Evolutionary conservation across 208 protist species (phyloP), one percentile per base, ranked within the genome.

Genomic region (Leishmania tropica): DNA sequence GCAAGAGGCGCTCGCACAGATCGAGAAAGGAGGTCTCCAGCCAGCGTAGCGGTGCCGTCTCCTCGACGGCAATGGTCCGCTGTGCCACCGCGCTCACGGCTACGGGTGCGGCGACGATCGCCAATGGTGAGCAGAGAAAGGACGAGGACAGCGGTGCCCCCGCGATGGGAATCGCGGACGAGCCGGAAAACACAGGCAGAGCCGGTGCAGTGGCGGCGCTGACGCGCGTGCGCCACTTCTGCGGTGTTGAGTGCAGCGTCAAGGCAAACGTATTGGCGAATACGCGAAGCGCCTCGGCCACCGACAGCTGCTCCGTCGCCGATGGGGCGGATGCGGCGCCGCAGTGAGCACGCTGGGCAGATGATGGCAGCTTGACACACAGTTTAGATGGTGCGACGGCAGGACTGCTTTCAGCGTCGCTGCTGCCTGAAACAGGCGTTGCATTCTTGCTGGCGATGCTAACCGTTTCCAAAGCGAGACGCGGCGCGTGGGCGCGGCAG

Each of bases 251-350:
- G 67, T 89, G 83, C 70, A 86, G 76, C 4, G 86, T 89, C 42
- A 83, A 47, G 28, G 76, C 81, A 56, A 89, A 89, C 13, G 71
- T 56, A 24, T 84, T 54, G 3, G 86, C 86, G 37, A 89, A 85
- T 2, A 78, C 21, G 15, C 54, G 64, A n/a, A 82, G 51, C 24
- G 83, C 70, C 40, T 79, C 76, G 5, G 73, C 42, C 28, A 53
- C 10, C 19, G 79, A 64, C 54, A 83, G 53, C 56, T 40, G 75
- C 13, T 24, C 1, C 19, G 60, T 17, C 31, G 58, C 75, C 17
- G 60, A 56, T 62, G 42, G 73, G 35, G 51, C 15, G 47, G 71
- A n/a, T 17, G 21, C 31, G 45, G 40, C 42, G 0, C 70, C 45
- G 70, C 42, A 4, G 28, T 40, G 28, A 31, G 70, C 7, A 37